These are phyloP conservation scores for Andrographis paniculata DNA, from an alignment of 305 asterid genomes.

Conservation along the genomic window DNA sequence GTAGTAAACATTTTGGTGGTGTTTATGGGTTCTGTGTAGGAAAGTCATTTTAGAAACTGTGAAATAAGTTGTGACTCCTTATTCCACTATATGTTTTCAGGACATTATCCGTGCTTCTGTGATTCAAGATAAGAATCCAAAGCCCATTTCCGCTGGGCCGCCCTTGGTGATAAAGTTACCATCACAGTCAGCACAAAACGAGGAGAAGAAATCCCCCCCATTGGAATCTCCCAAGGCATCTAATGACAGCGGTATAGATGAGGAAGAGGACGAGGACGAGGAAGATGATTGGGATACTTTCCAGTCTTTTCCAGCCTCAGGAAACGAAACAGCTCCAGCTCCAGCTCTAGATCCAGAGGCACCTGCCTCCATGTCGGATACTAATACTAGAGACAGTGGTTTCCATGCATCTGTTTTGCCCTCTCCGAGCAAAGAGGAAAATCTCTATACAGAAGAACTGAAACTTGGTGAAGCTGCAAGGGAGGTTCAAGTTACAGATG, in stretches of 20 bases:
- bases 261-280: slow-evolving; percentile 48
- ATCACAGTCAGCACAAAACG: slow-evolving; percentile 33
- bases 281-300: slow-evolving; percentile 98
- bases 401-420: slow-evolving; percentile 24
- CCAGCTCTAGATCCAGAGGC: slow-evolving; percentile 34
- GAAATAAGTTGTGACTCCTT: slow-evolving; percentile 9
- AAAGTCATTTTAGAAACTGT: slow-evolving; percentile 6
- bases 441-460: slow-evolving; percentile 18
- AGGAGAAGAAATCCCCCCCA: slow-evolving; percentile 30
- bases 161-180: slow-evolving; percentile 73
- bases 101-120: slow-evolving; percentile 85
- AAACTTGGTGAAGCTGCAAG: slow-evolving; percentile 26
- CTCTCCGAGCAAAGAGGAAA: slow-evolving; percentile 25
- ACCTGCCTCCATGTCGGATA: slow-evolving; percentile 20
- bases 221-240: slow-evolving; percentile 32
- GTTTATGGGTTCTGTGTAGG: too few relatives aligned
- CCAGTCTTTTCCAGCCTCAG: slow-evolving; percentile 88
- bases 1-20: too few relatives aligned
- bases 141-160: slow-evolving; percentile 34
- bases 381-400: slow-evolving; percentile 16
- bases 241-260: slow-evolving; percentile 24
- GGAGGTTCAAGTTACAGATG: slow-evolving; percentile 14
- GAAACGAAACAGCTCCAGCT: slow-evolving; percentile 34
- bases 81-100: slow-evolving; percentile 39
- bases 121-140: slow-evolving; percentile 54